Conservation (phyloP, 1,284 basidiomycete species). For the Malassezia pachydermatis region DNA sequence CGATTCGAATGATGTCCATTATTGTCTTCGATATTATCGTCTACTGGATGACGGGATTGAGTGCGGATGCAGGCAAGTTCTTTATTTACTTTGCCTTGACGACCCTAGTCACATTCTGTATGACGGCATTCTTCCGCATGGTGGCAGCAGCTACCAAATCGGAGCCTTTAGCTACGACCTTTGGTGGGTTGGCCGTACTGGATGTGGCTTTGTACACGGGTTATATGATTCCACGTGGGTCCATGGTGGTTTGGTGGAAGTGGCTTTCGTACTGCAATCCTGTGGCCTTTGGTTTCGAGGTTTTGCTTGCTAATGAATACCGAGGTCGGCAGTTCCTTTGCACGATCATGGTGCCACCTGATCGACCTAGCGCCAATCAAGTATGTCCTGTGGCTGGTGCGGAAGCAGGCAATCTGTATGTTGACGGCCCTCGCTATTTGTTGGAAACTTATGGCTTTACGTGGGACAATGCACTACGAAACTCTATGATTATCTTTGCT, state of each 20-base stretch:
- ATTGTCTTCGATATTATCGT: constrained; percentile 55
- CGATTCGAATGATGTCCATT: constrained; percentile 56
- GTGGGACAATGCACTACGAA: constrained; percentile 22
- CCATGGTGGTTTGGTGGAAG: constrained; percentile 36
- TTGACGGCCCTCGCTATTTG: constrained; percentile 27
- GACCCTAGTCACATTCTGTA: constrained; percentile 36
- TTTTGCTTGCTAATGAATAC: constrained; percentile 39
- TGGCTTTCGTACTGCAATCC: constrained; percentile 42
- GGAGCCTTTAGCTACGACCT: constrained; percentile 20
- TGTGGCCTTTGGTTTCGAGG: constrained; percentile 34
- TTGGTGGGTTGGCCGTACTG: constrained; percentile 57
- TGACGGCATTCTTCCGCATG: constrained; percentile 50
- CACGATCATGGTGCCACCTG: constrained; percentile 21
- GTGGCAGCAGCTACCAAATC: constrained; percentile 48
- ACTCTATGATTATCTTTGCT: constrained; percentile 32
- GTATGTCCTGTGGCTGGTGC: constrained; percentile 31
- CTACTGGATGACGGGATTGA: constrained; percentile 59
- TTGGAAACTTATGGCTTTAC: constrained; percentile 23
- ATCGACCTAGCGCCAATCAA: constrained; percentile 21
- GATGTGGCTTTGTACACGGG: constrained; percentile 59
- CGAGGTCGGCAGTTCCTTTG: constrained; percentile 25
- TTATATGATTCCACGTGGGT: constrained; percentile 58
- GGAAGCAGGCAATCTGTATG: constrained; percentile 21
- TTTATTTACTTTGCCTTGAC: constrained; percentile 38
- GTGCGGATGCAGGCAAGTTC: constrained; percentile 50